A percentile compares a stretch with the other conserved stretches of the same genome.
Evolutionary conservation across 2,329 filamentous ascomycete genomes (phyloP).

Genomic region (Penicillium paneum): DNA sequence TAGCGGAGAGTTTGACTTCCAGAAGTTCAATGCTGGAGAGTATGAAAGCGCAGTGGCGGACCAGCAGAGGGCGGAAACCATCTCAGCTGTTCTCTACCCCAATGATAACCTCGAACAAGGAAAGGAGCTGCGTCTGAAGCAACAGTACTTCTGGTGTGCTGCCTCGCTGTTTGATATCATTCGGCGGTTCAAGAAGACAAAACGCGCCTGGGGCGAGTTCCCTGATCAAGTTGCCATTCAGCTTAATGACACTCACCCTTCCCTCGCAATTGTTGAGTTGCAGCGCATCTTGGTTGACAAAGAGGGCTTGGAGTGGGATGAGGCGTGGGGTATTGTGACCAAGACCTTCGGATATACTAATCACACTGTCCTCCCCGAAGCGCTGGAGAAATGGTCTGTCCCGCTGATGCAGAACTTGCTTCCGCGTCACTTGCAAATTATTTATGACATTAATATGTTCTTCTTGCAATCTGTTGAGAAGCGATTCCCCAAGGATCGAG

Average conservation of each 20-base stretch:
- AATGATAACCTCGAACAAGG: conserved; percentile 96
- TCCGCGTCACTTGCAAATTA: conserved; percentile 91
- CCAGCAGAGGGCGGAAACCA: conserved; percentile 97
- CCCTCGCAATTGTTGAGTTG: conserved; percentile 90
- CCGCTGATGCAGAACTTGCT: conserved; percentile 87
- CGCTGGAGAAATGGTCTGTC: conserved; percentile 97
- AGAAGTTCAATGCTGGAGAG: conserved; percentile 97
- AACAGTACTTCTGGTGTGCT: conserved; percentile 99
- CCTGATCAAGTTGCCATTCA: conserved; percentile 94
- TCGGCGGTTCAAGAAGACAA: conserved; percentile 95
- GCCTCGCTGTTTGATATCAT: conserved; percentile 96
- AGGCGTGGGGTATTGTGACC: conserved; percentile 79
- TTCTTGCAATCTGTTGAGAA: conserved; percentile 92
- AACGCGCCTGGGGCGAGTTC: conserved; percentile 86
- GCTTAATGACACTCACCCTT: conserved; percentile 96
- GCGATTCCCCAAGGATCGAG: conserved; percentile 82
- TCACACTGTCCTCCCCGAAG: conserved; percentile 95
- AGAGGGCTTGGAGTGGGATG: conserved; percentile 89
- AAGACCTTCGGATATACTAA: conserved; percentile 93
- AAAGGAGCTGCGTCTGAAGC: conserved; percentile 95
- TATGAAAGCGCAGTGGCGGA: conserved; percentile 98
- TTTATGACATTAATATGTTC: conserved; percentile 94
- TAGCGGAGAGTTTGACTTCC: conserved; percentile 97
- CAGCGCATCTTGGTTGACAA: conserved; percentile 87
- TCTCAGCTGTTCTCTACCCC: conserved; percentile 93